These are phyloP conservation scores for Perilla frutescens DNA, from an alignment of 257 asterid genomes.

Conservation along the genomic window DNA sequence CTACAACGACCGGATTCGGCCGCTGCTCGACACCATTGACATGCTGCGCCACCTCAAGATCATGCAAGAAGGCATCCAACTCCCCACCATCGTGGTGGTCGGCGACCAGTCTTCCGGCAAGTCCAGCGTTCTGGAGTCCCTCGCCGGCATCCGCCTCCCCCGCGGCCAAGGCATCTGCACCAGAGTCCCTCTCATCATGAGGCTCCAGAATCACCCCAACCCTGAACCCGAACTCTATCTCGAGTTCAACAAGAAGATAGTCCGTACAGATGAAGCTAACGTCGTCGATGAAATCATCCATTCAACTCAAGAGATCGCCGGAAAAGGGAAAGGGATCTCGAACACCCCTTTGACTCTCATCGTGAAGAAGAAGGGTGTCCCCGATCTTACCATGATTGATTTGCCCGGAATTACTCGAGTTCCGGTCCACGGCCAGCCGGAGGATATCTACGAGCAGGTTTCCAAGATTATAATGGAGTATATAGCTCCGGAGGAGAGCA, in stretches of 20 bases:
- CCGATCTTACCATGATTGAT: conserved; percentile 52
- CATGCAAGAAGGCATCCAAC: conserved; percentile 54
- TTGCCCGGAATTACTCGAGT: conserved; percentile 52
- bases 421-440: conserved; percentile 49
- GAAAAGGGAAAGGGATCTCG: conserved; percentile 45
- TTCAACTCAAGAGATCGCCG: conserved; percentile 46
- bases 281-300: conserved; percentile 29
- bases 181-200: conserved; percentile 51
- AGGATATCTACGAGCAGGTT: conserved; percentile 26
- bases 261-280: conserved; percentile 38
- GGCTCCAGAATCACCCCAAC: conserved; percentile 37
- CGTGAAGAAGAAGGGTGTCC: conserved; percentile 51
- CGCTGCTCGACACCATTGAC: conserved; percentile 53
- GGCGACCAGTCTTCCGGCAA: conserved; percentile 62
- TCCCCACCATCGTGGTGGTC: conserved; percentile 54
- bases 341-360: conserved; percentile 37
- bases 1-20: conserved; percentile 46
- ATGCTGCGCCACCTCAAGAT: conserved; percentile 48
- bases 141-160: conserved; percentile 60
- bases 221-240: conserved; percentile 35
- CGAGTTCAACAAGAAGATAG: conserved; percentile 34
- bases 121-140: conserved; percentile 59
- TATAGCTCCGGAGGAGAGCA: conserved; percentile 29
- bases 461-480: conserved; percentile 5
- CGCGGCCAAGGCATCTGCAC: conserved; percentile 63